Evolutionary conservation across 352 stramenopile genomes (phyloP).

Genomic region (Globisporangium uncinulatum): DNA sequence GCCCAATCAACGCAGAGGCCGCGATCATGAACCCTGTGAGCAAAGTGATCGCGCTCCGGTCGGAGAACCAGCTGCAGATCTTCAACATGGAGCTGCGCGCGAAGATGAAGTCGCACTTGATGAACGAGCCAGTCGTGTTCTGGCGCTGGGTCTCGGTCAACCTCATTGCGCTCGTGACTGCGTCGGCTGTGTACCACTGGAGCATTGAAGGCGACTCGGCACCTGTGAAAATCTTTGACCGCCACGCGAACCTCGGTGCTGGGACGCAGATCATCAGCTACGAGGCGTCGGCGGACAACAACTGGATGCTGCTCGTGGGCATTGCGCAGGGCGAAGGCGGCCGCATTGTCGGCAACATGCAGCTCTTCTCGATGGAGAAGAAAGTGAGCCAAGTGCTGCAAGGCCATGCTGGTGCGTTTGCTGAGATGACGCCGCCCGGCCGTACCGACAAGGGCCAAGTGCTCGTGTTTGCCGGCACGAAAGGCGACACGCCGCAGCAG

Average conservation of each 20-base stretch:
- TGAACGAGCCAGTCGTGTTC: slow-evolving; percentile 94
- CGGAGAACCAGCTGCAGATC: slow-evolving; percentile 97
- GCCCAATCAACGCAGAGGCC: slow-evolving; percentile 98
- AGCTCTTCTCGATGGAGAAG: slow-evolving; percentile 98
- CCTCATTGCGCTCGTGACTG: slow-evolving; percentile 97
- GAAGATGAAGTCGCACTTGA: slow-evolving; percentile 97
- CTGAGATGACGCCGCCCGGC: slow-evolving; percentile 93
- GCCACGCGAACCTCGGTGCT: slow-evolving; percentile 90
- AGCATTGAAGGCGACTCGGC: slow-evolving; percentile 89
- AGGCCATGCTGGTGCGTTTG: slow-evolving; percentile 96
- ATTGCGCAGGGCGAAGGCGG: slow-evolving; percentile 94
- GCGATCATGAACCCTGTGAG: slow-evolving; percentile 99
- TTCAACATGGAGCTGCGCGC: slow-evolving; percentile 99
- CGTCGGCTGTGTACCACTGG: slow-evolving; percentile 97
- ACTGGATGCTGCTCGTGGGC: slow-evolving; percentile 98
- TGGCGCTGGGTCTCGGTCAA: slow-evolving; percentile 98
- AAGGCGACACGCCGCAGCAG: slow-evolving; percentile 77
- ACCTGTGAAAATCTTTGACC: slow-evolving; percentile 97
- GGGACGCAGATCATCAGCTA: slow-evolving; percentile 99
- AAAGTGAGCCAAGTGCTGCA: slow-evolving; percentile 98
- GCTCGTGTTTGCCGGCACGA: slow-evolving; percentile 80
- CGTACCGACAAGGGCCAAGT: slow-evolving; percentile 89
- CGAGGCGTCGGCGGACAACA: slow-evolving; percentile 94
- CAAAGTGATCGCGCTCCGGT: slow-evolving; percentile 83
- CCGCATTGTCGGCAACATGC: slow-evolving; percentile 96